Evolutionary conservation across 2,329 filamentous ascomycete genomes (phyloP), one percentile per base, ranked within the genome.

Genomic region (Zymoseptoria passerinii): DNA sequence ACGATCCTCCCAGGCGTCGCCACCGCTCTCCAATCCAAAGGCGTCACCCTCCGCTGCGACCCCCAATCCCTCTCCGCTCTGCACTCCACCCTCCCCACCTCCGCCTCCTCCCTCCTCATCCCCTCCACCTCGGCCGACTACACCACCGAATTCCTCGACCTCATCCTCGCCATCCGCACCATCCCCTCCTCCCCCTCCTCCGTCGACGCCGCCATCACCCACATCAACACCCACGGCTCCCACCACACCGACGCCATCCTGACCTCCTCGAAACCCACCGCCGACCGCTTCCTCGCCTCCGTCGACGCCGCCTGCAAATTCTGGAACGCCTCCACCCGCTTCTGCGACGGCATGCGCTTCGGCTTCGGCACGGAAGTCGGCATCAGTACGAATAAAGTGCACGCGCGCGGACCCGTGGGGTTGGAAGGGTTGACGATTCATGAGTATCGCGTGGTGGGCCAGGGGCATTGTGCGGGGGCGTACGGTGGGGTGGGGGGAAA

Each of bases 311-410:
- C 91, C 0, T 92, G 92, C 55, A 92, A 92, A 18, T 99, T 95
- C 80, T 96, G 92, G 91, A 99, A 99, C 72, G 89, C 91, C 7
- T 95, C 90, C 23, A 96, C 90, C 8, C 84, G 94, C 54, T 92
- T 99, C 76, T 91, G 92, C 5, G 94, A 99, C 73, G 94, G 94
- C 7, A 96, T 95, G 88, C 83, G 94, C 49, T 97, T 95, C 72
- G 94, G 94, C 7, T 99, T 99, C 75, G 94, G 94, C 52, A 97
- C 94, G 0, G 94, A 99, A 76, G 94, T 99, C 23, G 94, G 94
- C 56, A 97, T 99, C 75, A 95, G 89, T 77, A 99, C 94, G 53
- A 99, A 96, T 79, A 99, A 97, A 79, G 96, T 99, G 63, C 94
- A 99, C 72, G 89, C 90, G 1, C 81, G 94, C 54, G 94, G 94